These are phyloP conservation scores for Dentiscutata heterogama DNA, from an alignment of 371 early-diverging fungal species.

Conservation along the genomic window DNA sequence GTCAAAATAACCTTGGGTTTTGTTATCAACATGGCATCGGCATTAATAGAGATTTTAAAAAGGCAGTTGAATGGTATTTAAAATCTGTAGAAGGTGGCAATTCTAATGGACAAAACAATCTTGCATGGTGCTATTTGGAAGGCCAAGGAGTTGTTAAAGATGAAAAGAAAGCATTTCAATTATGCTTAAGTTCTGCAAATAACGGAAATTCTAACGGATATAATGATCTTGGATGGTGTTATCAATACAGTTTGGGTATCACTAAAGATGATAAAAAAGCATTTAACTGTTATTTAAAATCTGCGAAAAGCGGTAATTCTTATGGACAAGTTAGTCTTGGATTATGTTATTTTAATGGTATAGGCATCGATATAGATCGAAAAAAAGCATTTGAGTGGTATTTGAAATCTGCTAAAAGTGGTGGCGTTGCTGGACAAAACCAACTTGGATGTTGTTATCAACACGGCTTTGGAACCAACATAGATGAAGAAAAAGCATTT, in stretches of 20 bases:
- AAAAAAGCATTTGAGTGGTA: constrained; percentile 20
- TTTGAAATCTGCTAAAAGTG: constrained; percentile 4
- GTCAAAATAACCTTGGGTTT: constrained; percentile 84
- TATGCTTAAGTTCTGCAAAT: not conserved
- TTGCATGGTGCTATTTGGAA: constrained; percentile 92
- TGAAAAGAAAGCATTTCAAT: not conserved
- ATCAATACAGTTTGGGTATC: not conserved
- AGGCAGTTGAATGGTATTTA: constrained; percentile 78
- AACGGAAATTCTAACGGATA: not conserved
- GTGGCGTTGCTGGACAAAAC: not conserved
- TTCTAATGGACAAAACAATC: constrained; percentile 81
- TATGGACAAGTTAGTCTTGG: constrained; percentile 1
- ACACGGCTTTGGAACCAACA: not conserved
- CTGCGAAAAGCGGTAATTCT: not conserved
- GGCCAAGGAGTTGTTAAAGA: constrained; percentile 61
- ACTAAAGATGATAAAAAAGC: not conserved
- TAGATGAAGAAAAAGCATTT: not conserved
- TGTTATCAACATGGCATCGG: constrained; percentile 92
- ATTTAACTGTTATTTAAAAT: not conserved
- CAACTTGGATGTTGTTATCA: not conserved
- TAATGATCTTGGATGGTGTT: not conserved
- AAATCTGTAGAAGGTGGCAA: constrained; percentile 81
- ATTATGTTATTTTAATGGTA: not conserved
- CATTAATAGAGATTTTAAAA: constrained; percentile 65
- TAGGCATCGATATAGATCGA: not conserved